phyloP scores from a whole-genome alignment of 441 rosid species.

The Croton laevigatus region DNA sequence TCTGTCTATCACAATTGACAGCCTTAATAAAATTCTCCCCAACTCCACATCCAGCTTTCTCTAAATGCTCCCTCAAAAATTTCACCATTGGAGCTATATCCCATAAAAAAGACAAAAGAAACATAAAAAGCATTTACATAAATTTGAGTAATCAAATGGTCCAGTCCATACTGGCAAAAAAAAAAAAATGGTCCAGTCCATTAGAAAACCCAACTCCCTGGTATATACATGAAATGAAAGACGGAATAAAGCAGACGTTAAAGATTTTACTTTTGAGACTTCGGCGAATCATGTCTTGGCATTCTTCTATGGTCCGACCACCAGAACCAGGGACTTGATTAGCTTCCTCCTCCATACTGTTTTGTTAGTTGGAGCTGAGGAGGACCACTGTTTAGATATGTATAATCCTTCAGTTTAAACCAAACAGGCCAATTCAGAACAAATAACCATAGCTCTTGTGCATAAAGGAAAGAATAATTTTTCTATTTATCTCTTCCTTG shows the following conservation, averaged over 20 bases:
- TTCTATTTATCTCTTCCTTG: too few relatives aligned
- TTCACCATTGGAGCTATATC: conserved; percentile 73
- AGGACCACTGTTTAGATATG: background rate
- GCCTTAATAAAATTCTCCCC: conserved; percentile 75
- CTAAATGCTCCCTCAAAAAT: conserved; percentile 74
- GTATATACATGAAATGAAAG: too few relatives aligned
- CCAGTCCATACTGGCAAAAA: background rate
- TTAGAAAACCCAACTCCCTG: too few relatives aligned
- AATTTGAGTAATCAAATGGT: background rate
- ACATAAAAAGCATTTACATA: too few relatives aligned
- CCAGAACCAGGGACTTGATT: conserved; percentile 5
- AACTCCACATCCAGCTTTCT: conserved; percentile 74
- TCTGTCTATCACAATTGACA: conserved; percentile 45
- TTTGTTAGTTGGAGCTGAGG: background rate
- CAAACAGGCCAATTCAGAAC: too few relatives aligned
- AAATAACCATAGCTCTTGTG: too few relatives aligned
- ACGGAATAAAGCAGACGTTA: background rate
- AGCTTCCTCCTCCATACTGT: conserved; percentile 33
- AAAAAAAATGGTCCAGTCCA: background rate
- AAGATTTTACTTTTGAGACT: conserved; percentile 49
- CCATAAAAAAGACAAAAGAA: background rate
- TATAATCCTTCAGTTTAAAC: too few relatives aligned
- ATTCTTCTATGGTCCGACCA: conserved; percentile 43
- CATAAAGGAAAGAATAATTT: too few relatives aligned
- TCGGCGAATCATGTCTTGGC: conserved; percentile 44